Evolutionary conservation across 1,284 basidiomycete species (phyloP), one percentile per base, ranked within the genome.

Genomic region (Boletellus deceptivus): DNA sequence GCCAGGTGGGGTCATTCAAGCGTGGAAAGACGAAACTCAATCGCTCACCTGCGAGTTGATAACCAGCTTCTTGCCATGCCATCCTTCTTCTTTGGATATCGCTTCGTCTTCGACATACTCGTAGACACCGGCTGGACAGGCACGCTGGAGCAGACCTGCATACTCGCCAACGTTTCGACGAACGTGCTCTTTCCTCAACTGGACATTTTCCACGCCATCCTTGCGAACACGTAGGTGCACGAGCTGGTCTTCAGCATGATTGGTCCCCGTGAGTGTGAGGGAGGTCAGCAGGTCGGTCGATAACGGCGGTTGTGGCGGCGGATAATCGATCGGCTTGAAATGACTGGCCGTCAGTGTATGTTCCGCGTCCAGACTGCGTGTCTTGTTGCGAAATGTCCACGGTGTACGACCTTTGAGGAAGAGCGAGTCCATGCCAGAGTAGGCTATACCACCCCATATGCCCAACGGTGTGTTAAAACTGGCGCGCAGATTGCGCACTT

Each of bases 71-170:
- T 92, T 93, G 16, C 93, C 93, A 25, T 73, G 72, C 79, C 81
- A 86, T 0, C 78, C 75, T 46, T 77, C 84, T 55, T 80, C 80
- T 48, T 79, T 76, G 1, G 74, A 74, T 20, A 53, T 58, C 20
- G 56, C 73, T 56, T 79, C 81, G 35, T 82, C 86, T n/a, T 86
- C 87, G 14, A 96, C 88, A 67, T 99, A 99, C 74, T 99, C 96
- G 71, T 99, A 99, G 27, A 99, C 97, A 4, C 86, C 92, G 0
- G 97, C 97, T 0, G 96, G 97, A 71, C 97, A 99, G 16, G 89
- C 95, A 8, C 87, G 79, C 2, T 89, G 91, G 22, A 99, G 77
- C 25, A 98, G 73, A 16, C 94, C 93, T 2, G 88, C 96, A 65
- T 85, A 99, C 59, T 91, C 82, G 17, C 75, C 75, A 0, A 90